Base-by-base conservation (phyloP, 1,284 basidiomycete genomes). In the Athelia psychrophila region DNA sequence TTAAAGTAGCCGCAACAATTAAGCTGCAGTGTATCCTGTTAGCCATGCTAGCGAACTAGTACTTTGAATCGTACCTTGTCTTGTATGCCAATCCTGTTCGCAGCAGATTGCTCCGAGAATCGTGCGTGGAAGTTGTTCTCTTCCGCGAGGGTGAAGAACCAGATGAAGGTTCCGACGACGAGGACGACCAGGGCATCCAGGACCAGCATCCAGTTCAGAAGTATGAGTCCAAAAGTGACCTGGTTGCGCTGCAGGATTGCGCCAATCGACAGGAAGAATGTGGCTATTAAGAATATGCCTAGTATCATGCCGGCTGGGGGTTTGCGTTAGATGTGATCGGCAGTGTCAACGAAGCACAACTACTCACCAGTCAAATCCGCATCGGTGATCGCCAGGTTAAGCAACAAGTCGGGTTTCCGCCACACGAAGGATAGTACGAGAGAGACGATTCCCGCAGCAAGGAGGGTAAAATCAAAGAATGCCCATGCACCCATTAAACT, bases 1-100 rank as follows among this genome's bases (percentile, higher is more conserved):
- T 78, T 79, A 68, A 88, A 88, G 68, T 92, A 95, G 10, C 92
- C 92, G 60, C 92, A 95, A 72, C 93, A 94, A 52, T 71, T 66
- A 61, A 91, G 77, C 88, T 91, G 54, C 44, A 19, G 46, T 25
- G 44, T 36, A 50, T 42, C 19, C 24, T 19, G 19, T n/a, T 25
- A 38, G 53, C 45, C 44, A 52, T 38, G 18, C 46, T 40, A 33
- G n/a, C n/a, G n/a, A n/a, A 35, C 20, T 18, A n/a, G n/a, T n/a
- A n/a, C n/a, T n/a, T n/a, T n/a, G n/a, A 32, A 36, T 61, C 77
- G 51, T 58, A 89, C 90, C 74, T 76, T 69, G 61, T 95, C 84
- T 69, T 95, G 93, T 32, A 95, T 67, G 18, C 70, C 64, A 24
- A 83, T 73, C 52, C 83, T 77, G 12, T 70, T 77, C 2, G 69